A percentile compares a stretch with the other conserved stretches of the same genome.
These are phyloP conservation scores for Geoglossum cookeanum DNA, from an alignment of 2,329 filamentous ascomycete species.

Conservation along the genomic window DNA sequence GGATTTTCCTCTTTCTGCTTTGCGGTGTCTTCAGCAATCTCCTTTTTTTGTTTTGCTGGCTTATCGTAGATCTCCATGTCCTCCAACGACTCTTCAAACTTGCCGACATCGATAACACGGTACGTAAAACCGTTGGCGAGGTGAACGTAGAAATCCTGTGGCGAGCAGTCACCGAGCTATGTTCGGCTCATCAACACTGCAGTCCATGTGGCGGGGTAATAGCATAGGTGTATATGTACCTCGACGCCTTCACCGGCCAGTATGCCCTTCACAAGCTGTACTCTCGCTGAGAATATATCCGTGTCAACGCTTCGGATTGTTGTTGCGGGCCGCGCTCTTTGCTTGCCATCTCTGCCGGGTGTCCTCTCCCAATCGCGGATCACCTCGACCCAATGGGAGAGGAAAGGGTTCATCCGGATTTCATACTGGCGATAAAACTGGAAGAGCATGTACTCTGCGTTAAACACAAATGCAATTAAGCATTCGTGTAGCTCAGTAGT, in stretches of 20 bases:
- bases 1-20: background rate
- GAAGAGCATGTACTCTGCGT: slow-evolving; percentile 2
- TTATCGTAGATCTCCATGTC: slow-evolving; percentile 1
- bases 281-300: background rate
- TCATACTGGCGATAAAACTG: slow-evolving; percentile 1
- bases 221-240: background rate
- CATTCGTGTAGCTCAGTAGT: background rate
- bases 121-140: background rate
- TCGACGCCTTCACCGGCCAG: background rate
- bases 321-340: background rate
- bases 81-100: background rate
- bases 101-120: background rate
- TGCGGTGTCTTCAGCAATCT: background rate
- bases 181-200: background rate
- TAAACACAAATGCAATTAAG: background rate
- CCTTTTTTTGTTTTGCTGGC: background rate
- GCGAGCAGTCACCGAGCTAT: background rate
- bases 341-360: background rate
- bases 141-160: background rate
- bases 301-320: background rate
- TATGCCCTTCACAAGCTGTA: background rate
- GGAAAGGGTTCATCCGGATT: slow-evolving; percentile 17
- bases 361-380: slow-evolving; percentile 7
- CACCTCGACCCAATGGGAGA: slow-evolving; percentile 22
- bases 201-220: background rate